A percentile compares a stretch with the other conserved stretches of the same genome.
These are phyloP conservation scores for Chaetoceros tenuissimus DNA, from an alignment of 108 stramenopile species.

Conservation along the genomic window DNA sequence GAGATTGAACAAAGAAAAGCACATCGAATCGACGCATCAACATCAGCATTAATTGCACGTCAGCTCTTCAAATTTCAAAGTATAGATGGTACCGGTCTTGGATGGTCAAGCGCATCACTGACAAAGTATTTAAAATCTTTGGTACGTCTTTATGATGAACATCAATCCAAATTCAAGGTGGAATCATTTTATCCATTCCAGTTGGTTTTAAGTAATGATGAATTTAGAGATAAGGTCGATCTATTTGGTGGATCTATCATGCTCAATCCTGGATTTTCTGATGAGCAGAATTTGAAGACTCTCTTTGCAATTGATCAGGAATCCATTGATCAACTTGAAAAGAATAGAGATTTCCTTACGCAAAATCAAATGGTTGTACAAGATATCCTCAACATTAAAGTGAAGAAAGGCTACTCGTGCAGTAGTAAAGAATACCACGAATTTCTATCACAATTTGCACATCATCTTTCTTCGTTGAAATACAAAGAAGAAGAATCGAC, in stretches of 20 bases:
- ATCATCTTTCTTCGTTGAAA: background rate
- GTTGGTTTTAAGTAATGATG: slow-evolving; percentile 45
- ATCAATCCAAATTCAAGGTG: slow-evolving; percentile 32
- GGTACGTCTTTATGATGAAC: slow-evolving; percentile 55
- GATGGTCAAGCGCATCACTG: slow-evolving; percentile 62
- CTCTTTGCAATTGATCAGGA: slow-evolving; percentile 39
- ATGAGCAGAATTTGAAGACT: slow-evolving; percentile 56
- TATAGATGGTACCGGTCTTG: slow-evolving; percentile 65
- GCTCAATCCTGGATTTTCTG: slow-evolving; percentile 54
- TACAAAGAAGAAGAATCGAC: background rate
- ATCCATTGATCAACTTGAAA: slow-evolving; percentile 19
- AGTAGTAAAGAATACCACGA: slow-evolving; percentile 44
- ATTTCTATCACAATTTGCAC: slow-evolving; percentile 34
- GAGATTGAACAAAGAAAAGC: slow-evolving; percentile 44
- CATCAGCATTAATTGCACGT: slow-evolving; percentile 56
- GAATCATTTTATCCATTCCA: slow-evolving; percentile 75
- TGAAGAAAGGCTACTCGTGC: slow-evolving; percentile 61
- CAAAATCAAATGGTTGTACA: slow-evolving; percentile 30
- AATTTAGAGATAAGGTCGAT: slow-evolving; percentile 39
- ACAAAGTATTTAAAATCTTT: slow-evolving; percentile 36
- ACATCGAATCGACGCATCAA: slow-evolving; percentile 55
- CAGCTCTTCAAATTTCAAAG: slow-evolving; percentile 58
- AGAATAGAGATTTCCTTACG: slow-evolving; percentile 24
- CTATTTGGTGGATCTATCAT: slow-evolving; percentile 45
- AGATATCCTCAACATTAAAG: slow-evolving; percentile 23